Percentiles rank a stretch among this genome's conserved stretches.
Conservation (phyloP, 2,329 filamentous ascomycete species). For the Cercospora sp. region DNA sequence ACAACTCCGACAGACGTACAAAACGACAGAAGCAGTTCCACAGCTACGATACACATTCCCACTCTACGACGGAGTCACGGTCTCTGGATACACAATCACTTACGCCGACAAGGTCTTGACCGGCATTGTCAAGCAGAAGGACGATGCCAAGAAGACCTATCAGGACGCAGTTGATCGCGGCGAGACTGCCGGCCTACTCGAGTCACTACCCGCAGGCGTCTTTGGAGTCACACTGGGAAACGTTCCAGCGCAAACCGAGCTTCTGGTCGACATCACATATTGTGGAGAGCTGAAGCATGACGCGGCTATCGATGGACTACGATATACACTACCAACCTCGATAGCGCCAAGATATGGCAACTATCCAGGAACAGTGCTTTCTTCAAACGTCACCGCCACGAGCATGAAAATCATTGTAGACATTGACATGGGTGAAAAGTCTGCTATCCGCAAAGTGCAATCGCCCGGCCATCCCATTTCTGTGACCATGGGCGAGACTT, state of each 20-base stretch:
- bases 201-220: constrained; percentile 64
- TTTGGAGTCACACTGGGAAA: constrained; percentile 70
- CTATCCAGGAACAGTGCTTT: constrained; percentile 44
- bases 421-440: constrained; percentile 56
- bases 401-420: constrained; percentile 61
- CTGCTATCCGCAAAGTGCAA: constrained; percentile 61
- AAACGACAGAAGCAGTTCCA: constrained; percentile 48
- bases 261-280: constrained; percentile 65
- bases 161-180: constrained; percentile 59
- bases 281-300: constrained; percentile 73
- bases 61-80: constrained; percentile 69
- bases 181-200: constrained; percentile 64
- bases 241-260: constrained; percentile 58
- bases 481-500: constrained; percentile 63
- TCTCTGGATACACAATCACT: constrained; percentile 66
- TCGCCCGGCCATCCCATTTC: constrained; percentile 69
- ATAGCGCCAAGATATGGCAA: constrained; percentile 68
- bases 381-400: constrained; percentile 28
- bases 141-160: constrained; percentile 62
- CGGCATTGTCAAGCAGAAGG: constrained; percentile 67
- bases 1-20: constrained; percentile 60
- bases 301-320: constrained; percentile 64
- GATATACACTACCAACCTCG: constrained; percentile 67
- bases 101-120: constrained; percentile 61
- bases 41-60: constrained; percentile 69